A percentile compares a stretch with the other conserved stretches of the same genome.
Evolutionary conservation across 2,329 filamentous ascomycete genomes (phyloP).

Genomic region (Grosmannia penicillata): DNA sequence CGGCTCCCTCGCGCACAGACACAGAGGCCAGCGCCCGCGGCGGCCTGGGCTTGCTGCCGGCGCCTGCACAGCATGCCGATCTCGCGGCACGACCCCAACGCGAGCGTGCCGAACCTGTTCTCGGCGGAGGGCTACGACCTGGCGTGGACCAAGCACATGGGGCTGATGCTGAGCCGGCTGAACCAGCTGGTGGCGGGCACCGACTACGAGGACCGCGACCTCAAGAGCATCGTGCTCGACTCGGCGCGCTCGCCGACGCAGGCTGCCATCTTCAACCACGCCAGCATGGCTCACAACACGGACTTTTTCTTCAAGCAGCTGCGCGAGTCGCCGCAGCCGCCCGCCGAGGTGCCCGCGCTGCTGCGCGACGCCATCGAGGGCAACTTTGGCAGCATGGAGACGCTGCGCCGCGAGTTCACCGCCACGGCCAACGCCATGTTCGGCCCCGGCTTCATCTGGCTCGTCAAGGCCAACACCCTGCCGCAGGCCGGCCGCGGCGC

Average conservation of each 20-base stretch:
- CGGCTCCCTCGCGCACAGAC: not conserved
- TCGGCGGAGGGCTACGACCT: conserved; percentile 54
- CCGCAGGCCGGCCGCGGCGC: conserved; percentile 9
- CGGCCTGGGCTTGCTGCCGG: conserved; percentile 16
- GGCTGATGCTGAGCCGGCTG: conserved; percentile 57
- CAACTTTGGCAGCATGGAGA: conserved; percentile 72
- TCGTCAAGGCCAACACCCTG: conserved; percentile 41
- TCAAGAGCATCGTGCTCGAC: conserved; percentile 56
- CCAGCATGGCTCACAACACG: conserved; percentile 92
- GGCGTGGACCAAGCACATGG: conserved; percentile 75
- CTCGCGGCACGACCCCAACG: conserved; percentile 28
- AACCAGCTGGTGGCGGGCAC: conserved; percentile 56
- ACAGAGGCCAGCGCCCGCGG: conserved; percentile 9
- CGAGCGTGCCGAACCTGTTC: conserved; percentile 36
- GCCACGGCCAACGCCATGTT: conserved; percentile 82
- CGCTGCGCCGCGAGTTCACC: conserved; percentile 65
- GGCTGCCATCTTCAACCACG: conserved; percentile 84
- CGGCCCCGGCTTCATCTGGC: conserved; percentile 93
- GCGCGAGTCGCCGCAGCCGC: conserved; percentile 8
- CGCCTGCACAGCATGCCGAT: conserved; percentile 19
- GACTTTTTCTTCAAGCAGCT: conserved; percentile 62
- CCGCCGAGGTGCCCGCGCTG: conserved; percentile 30
- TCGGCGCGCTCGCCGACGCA: conserved; percentile 64
- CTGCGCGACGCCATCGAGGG: conserved; percentile 47
- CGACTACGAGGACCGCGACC: conserved; percentile 37